phyloP scores from a whole-genome alignment of 257 asterid genomes.

The Solanum sejunctum region DNA sequence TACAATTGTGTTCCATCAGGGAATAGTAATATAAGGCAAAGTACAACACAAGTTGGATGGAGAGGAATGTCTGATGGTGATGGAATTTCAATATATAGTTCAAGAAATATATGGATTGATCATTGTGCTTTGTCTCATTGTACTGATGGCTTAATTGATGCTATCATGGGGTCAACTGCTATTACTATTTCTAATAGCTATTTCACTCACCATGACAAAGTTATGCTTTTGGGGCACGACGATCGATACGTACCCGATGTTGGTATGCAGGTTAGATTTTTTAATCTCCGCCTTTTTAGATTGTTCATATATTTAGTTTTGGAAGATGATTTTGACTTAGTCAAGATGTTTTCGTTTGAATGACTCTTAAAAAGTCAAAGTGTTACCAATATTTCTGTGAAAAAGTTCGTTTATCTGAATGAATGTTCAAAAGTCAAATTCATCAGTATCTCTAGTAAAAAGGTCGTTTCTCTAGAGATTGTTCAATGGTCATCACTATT shows the following conservation, averaged over 20 bases:
- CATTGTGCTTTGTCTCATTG: conserved; percentile 12
- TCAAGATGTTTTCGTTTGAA: no score
- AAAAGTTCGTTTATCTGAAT: no score
- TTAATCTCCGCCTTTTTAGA: not conserved
- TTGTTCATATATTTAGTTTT: no score
- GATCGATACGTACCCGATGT: not conserved
- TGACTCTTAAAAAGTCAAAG: no score
- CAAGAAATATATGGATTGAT: conserved; percentile 10
- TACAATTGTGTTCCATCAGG: conserved; percentile 12
- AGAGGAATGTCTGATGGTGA: conserved; percentile 13
- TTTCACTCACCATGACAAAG: conserved; percentile 13
- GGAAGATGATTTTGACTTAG: no score
- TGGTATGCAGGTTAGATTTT: not conserved
- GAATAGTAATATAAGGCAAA: not conserved
- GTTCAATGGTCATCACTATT: not conserved
- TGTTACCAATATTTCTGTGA: no score
- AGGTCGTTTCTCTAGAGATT: no score
- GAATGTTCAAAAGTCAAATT: no score
- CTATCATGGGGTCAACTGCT: conserved; percentile 14
- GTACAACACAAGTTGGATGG: conserved; percentile 1
- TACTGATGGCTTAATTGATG: conserved; percentile 16
- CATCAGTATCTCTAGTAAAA: no score
- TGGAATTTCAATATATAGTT: conserved; percentile 8
- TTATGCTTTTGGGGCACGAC: conserved; percentile 9
- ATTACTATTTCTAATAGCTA: conserved; percentile 8